Evolutionary conservation across 73 alveolate species (phyloP), one percentile per base, ranked within the genome.

Genomic region (Paramecium caudatum): DNA sequence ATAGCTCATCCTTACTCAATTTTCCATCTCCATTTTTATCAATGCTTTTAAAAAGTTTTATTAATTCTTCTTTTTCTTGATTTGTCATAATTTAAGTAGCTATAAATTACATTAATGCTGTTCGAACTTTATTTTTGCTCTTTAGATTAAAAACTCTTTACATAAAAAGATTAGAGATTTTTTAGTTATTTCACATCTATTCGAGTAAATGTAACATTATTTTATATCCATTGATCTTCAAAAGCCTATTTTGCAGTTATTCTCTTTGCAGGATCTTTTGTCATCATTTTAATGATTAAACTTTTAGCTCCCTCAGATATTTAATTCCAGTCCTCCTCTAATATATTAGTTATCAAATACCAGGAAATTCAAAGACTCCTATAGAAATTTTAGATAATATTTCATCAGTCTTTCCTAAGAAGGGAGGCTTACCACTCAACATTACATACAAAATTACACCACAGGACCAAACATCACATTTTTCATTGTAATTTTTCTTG

Each of bases 341-440:
- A 1, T 17, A 43, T 62, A 23, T n/a, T n/a, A 61, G 7, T 41
- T 55, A 10, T 50, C 25, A 41, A 74, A 41, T 74, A 74, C 88
- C 12, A 17, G 43, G 55, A 74, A 74, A 74, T 13, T 43, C 69
- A 43, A 41, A 74, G 16, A 19, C 15, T 10, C 88, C 88, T 2
- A 45, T 45, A 12, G 36, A 63, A 41, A 74, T 74, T 10, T 45
- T 74, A 8, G 0, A 21, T 43, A 39, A 74, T n/a, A 74, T 74
- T 13, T 74, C 88, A 39, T 37, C 62, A 5, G 43, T 21, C n/a
- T 10, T 17, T 19, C 88, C 88, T 36, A 23, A 63, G 43, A 95
- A 95, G 4, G 98, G 98, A 9, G 97, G 96, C 21, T 92, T 47
- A 5, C 95, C 96, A 48, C 94, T 82, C 33, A 95, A 61, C 68